Percentiles rank a stretch among this genome's conserved stretches.
Conservation (phyloP, 345 rosid species). For the Isatis tinctoria region DNA sequence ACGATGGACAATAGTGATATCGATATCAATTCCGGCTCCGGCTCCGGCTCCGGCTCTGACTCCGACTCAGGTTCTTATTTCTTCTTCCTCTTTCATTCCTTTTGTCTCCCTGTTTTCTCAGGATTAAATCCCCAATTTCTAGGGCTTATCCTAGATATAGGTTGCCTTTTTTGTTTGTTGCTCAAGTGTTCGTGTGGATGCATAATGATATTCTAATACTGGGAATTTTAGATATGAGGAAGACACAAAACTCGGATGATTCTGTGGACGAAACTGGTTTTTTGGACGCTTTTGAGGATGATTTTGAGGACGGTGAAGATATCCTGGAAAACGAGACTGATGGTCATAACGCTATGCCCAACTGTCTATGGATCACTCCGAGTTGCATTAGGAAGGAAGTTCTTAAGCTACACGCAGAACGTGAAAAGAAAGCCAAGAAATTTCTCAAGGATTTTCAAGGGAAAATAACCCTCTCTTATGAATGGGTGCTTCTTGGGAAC, state of each 20-base stretch:
- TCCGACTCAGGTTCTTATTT: not conserved
- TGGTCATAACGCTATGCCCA: not conserved
- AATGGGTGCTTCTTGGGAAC: not conserved
- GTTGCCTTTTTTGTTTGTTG: not conserved
- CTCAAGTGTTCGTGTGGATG: not conserved
- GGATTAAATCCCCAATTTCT: not conserved
- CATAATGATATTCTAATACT: not conserved
- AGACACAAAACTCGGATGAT: not conserved
- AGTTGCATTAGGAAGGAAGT: not conserved
- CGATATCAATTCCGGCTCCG: not conserved
- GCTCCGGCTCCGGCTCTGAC: not conserved
- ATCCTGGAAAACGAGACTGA: not conserved
- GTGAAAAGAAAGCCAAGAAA: not conserved
- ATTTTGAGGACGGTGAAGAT: not conserved
- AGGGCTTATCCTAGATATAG: not conserved
- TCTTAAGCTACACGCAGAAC: not conserved
- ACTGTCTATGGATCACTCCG: not conserved
- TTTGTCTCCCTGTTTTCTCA: not conserved
- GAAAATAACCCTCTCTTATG: conserved; percentile 10
- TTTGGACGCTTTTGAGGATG: not conserved
- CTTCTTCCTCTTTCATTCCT: not conserved
- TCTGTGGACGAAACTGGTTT: not conserved
- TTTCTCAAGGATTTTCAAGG: conserved; percentile 20
- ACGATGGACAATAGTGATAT: not conserved
- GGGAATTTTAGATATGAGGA: not conserved